A percentile compares a stretch with the other conserved stretches of the same genome.
Evolutionary conservation across 1,284 basidiomycete species (phyloP).

Genomic region (Trametes hirsuta): DNA sequence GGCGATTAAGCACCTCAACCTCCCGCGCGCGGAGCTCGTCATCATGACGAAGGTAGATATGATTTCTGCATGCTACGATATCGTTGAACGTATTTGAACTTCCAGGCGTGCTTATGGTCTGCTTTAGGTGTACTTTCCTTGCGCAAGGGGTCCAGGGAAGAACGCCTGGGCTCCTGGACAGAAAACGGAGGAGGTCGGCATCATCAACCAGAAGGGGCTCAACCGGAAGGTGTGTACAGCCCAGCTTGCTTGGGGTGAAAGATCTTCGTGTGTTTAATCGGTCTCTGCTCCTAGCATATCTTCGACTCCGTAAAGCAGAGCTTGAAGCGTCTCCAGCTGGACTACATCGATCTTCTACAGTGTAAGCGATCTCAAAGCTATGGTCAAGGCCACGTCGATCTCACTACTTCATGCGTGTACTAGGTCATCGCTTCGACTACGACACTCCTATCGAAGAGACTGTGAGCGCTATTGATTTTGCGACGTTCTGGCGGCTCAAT

Average conservation of each 20-base stretch:
- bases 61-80: neutral
- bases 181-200: constrained; percentile 24
- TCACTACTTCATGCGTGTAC: neutral
- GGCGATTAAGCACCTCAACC: constrained; percentile 71
- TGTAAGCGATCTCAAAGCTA: constrained; percentile 36
- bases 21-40: constrained; percentile 80
- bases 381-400: neutral
- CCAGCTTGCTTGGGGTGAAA: too few species aligned
- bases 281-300: constrained; percentile 51
- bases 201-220: constrained; percentile 40
- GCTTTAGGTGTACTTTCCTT: constrained; percentile 8
- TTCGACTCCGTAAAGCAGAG: constrained; percentile 75
- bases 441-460: constrained; percentile 45
- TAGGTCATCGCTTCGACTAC: constrained; percentile 47
- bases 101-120: neutral
- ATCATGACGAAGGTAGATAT: constrained; percentile 71
- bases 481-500: neutral
- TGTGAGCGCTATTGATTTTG: constrained; percentile 4
- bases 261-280: neutral
- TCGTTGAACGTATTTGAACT: neutral
- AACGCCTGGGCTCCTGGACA: neutral
- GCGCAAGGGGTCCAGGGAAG: constrained; percentile 38
- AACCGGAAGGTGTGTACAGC: constrained; percentile 32
- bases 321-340: constrained; percentile 65
- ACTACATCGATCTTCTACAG: constrained; percentile 73